Evolutionary conservation across 2,329 filamentous ascomycete genomes (phyloP).

Genomic region (Neonectria hederae): DNA sequence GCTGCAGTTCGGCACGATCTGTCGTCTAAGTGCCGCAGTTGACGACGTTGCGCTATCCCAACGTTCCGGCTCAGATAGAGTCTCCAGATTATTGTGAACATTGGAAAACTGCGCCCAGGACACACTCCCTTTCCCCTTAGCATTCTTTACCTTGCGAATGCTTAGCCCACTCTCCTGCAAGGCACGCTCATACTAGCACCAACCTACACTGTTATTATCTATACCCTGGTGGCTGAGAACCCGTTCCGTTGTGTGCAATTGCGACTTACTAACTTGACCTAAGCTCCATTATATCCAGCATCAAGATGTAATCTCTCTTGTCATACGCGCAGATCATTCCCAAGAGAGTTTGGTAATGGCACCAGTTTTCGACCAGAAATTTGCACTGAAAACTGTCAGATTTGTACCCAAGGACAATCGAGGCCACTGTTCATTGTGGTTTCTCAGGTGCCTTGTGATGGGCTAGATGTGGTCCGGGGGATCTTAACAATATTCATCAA

Average conservation of each 20-base stretch:
- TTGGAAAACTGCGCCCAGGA: not conserved
- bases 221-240: not conserved
- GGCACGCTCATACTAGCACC: slow-evolving; percentile 7
- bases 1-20: not conserved
- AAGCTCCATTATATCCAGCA: not conserved
- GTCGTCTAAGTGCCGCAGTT: not conserved
- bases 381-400: not conserved
- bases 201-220: not conserved
- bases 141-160: not conserved
- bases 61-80: not conserved
- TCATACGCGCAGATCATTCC: not conserved
- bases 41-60: not conserved
- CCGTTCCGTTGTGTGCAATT: not conserved
- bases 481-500: not conserved
- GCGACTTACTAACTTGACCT: too few relatives aligned
- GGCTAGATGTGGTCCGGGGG: not conserved
- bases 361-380: not conserved
- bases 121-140: slow-evolving; percentile 5
- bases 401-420: not conserved
- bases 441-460: too few relatives aligned
- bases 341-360: not conserved
- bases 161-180: slow-evolving; percentile 6
- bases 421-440: not conserved
- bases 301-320: not conserved
- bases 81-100: not conserved